Evolutionary conservation across 1,284 basidiomycete species (phyloP).

Genomic region (Pseudozyma hubeiensis): DNA sequence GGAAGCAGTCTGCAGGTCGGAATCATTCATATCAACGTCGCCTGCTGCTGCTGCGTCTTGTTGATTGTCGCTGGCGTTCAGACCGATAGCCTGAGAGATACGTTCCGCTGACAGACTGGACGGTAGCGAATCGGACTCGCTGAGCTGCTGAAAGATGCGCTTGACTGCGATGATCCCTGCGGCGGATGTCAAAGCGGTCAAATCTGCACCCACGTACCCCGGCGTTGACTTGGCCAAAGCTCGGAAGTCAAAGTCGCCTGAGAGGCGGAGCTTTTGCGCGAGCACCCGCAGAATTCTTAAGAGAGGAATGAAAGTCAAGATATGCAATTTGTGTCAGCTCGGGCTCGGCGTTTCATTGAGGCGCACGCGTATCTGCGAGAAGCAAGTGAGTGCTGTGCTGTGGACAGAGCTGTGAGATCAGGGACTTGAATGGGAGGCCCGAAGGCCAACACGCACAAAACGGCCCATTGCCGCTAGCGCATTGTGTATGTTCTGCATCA

Average conservation of each 20-base stretch:
- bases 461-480: conserved; percentile 54
- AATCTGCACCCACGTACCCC: conserved; percentile 95
- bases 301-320: background rate
- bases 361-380: background rate
- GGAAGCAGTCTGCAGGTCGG: conserved; percentile 1
- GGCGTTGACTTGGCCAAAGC: conserved; percentile 91
- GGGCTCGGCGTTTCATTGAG: background rate
- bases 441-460: conserved; percentile 50
- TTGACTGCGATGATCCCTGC: conserved; percentile 97
- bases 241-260: conserved; percentile 86
- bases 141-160: conserved; percentile 85
- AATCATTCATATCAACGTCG: conserved; percentile 53
- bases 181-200: conserved; percentile 88
- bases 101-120: conserved; percentile 27
- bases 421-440: conserved; percentile 60
- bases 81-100: conserved; percentile 39
- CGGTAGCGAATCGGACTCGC: conserved; percentile 49
- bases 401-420: conserved; percentile 29
- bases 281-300: conserved; percentile 63
- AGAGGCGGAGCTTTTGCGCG: conserved; percentile 50
- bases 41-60: conserved; percentile 3
- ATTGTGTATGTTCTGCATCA: conserved; percentile 51
- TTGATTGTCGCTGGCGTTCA: conserved; percentile 12
- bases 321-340: conserved; percentile 13
- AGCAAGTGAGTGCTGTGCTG: conserved; percentile 3